Evolutionary conservation across 805 yeast genomes (phyloP), one percentile per base, ranked within the genome.

Genomic region (Candida multigemmis): DNA sequence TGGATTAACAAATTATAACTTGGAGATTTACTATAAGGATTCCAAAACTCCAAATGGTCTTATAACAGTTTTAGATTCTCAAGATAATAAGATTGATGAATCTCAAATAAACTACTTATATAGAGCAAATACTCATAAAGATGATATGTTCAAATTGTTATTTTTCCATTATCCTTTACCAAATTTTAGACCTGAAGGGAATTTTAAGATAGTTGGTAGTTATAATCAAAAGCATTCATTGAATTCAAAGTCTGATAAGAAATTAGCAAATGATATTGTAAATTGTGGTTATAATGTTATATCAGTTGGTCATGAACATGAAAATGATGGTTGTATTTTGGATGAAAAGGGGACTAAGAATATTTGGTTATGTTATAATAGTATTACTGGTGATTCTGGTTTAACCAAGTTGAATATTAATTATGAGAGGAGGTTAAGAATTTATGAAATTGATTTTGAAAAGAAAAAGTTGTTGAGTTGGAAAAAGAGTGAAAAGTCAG

Each of bases 221-320:
- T 61, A 60, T 33, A 48, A 54, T 30, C 57, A 57, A 26, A 58
- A 56, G 33, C 64, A 54, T 25, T 44, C 45, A 3, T 40, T 61
- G 22, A 34, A 41, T n/a, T 37, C 55, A 7, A 37, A 39, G 5
- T 50, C 60, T 4, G 51, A 48, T 33, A 21, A 22, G n/a, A 39
- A 46, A 23, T 41, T 56, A 26, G 44, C 46, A 27, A 48, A 50
- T 16, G 67, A 61, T 32, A 42, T 60, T 15, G 37, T 49, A 21
- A 44, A 44, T 24, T 44, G 55, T 24, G 58, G 58, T 6, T 60
- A 59, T 35, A 41, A 54, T 19, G 64, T 44, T 5, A 50, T 60
- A 1, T 46, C 56, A 6, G 66, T 58, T 4, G 65, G 65, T 6
- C 66, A 61, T 33, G 67, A 61, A 34, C 67, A 61, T 34, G 59